phyloP scores from a whole-genome alignment of 140 eudicot species.

The Senecio squalidus region DNA sequence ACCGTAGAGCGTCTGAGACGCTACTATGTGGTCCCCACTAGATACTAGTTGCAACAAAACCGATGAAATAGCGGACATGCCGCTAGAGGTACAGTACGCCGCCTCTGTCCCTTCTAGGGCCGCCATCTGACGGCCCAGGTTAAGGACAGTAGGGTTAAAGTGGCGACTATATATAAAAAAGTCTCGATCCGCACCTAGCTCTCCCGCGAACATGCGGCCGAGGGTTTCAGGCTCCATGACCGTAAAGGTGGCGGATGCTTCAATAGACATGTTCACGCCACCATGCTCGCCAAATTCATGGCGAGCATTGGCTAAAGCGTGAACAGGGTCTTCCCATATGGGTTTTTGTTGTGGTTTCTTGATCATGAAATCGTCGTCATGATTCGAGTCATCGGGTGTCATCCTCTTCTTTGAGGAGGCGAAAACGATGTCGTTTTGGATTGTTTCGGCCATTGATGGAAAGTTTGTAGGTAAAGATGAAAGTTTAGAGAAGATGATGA shows the following conservation, averaged over 20 bases:
- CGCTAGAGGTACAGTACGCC: slow-evolving; percentile 94
- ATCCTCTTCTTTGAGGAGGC: slow-evolving; percentile 32
- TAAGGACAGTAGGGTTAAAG: slow-evolving; percentile 89
- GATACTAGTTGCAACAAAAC: slow-evolving; percentile 68
- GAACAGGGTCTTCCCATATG: slow-evolving; percentile 61
- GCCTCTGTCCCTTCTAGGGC: slow-evolving; percentile 95
- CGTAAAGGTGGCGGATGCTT: slow-evolving; percentile 98
- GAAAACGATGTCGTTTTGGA: slow-evolving; percentile 11
- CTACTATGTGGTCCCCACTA: slow-evolving; percentile 77
- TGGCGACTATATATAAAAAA: slow-evolving; percentile 96
- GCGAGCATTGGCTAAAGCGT: slow-evolving; percentile 69
- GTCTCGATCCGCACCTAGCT: slow-evolving; percentile 88
- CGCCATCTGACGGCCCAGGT: slow-evolving; percentile 91
- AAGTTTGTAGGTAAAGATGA: neutral
- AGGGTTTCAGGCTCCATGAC: slow-evolving; percentile 98
- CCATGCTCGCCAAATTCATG: slow-evolving; percentile 99
- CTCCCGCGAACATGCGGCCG: slow-evolving; percentile 88
- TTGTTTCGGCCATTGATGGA: slow-evolving; percentile 33
- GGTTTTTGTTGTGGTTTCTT: slow-evolving; percentile 24
- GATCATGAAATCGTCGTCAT: slow-evolving; percentile 11
- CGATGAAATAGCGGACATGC: slow-evolving; percentile 89
- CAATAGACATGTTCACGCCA: slow-evolving; percentile 99
- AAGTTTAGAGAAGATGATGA: neutral
- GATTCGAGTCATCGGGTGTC: slow-evolving; percentile 25
- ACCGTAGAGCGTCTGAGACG: slow-evolving; percentile 78